These are phyloP conservation scores for Aspergillus vadensis DNA, from an alignment of 2,329 filamentous ascomycete species.

Conservation along the genomic window DNA sequence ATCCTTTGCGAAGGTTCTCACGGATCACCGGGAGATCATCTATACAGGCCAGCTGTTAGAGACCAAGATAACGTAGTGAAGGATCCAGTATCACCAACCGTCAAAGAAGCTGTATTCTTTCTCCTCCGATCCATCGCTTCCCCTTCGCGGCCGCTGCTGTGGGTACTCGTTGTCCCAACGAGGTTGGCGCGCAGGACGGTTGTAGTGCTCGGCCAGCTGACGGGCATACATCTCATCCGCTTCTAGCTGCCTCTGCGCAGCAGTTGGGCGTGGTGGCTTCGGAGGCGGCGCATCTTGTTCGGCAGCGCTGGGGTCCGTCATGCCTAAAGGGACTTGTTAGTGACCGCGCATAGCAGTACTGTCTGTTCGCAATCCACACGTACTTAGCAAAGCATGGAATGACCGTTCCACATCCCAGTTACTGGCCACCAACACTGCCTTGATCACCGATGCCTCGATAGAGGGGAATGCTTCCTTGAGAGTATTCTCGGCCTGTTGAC, in stretches of 20 bases:
- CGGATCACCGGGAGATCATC: slow-evolving; percentile 92
- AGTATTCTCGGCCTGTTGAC: slow-evolving; percentile 82
- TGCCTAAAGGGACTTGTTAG: slow-evolving; percentile 52
- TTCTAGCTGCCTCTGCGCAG: slow-evolving; percentile 77
- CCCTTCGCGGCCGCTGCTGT: slow-evolving; percentile 52
- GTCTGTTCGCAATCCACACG: slow-evolving; percentile 24
- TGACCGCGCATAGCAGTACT: background rate
- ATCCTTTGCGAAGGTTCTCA: slow-evolving; percentile 91
- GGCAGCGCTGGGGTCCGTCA: slow-evolving; percentile 77
- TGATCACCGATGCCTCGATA: slow-evolving; percentile 79
- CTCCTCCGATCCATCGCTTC: slow-evolving; percentile 63
- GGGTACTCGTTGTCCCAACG: slow-evolving; percentile 34
- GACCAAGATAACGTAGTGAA: background rate
- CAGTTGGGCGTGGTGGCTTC: slow-evolving; percentile 74
- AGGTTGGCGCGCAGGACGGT: slow-evolving; percentile 45
- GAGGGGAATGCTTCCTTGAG: slow-evolving; percentile 91
- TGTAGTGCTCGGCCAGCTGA: slow-evolving; percentile 89
- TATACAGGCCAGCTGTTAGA: slow-evolving; percentile 32
- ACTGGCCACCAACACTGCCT: slow-evolving; percentile 84
- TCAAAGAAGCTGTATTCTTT: slow-evolving; percentile 90
- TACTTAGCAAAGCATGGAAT: slow-evolving; percentile 90
- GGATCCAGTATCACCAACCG: slow-evolving; percentile 43
- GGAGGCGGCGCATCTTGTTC: slow-evolving; percentile 66
- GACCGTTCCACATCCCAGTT: slow-evolving; percentile 85
- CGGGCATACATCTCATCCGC: slow-evolving; percentile 90